Base-by-base conservation (phyloP, 306 rosid species). In the Sophora flavescens region DNA sequence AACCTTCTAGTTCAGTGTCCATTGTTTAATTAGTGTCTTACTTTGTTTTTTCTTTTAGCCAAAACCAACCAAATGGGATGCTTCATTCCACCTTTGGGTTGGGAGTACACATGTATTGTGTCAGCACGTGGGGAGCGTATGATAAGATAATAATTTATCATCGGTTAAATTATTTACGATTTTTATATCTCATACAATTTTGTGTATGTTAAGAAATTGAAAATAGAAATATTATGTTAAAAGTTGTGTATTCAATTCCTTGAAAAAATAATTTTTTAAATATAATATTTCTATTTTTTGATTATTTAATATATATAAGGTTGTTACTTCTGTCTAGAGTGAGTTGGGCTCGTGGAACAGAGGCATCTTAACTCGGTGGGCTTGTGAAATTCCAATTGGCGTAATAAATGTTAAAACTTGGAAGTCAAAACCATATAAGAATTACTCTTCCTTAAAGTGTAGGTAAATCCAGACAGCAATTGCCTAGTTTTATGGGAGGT, bases 1-100 rank as follows among this genome's bases (percentile, higher is more conserved):
- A 72, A 48, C 75, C 63, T 56, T 76, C 48, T 54, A 50, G 72
- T 81, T 81, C 45, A 41, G 52, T 42, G 78, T 63, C 68, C 67
- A 17, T 41, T 11, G 74, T 76, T 53, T 76, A 57, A 15, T 10
- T 15, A 1, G 53, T 64, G 54, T 52, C 5, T 18, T 44, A 2
- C 2, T 15, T 68, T 70, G 18, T 70, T 81, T 63, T 53, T 81
- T 82, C 42, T 35, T 35, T 47, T 62, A 30, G 45, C 54, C 48
- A 47, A 47, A 63, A 47, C 75, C 32, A 64, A 53, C 69, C 52
- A 0, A 1, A 54, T 44, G 63, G 50, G 70, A 82, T 56, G 79
- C 84, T 80, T 72, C 79, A 39, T 50, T 71, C 66, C 44, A 28
- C 53, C 72, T 5, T 63, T n/a, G 15, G 17, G 56, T 26, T 0